Evolutionary conservation across 495 filamentous ascomycete genomes (phyloP), one percentile per base, ranked within the genome.

Genomic region (Annulohypoxylon nitens): DNA sequence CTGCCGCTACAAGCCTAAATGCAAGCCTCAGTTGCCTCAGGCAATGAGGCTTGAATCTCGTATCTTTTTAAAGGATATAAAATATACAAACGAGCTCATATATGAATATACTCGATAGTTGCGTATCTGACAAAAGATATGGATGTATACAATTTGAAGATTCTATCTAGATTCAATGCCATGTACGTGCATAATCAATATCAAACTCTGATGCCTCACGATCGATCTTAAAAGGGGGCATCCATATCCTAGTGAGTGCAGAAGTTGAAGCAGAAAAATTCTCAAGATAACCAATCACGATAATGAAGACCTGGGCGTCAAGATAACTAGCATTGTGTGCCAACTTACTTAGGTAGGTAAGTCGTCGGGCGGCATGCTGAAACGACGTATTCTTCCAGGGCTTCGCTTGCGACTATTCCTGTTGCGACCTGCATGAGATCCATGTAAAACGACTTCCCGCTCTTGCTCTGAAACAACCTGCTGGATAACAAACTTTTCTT

Each of bases 401-500:
- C 60, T 64, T 48, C 36, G 51, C 33, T 61, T 57, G 37, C 64
- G 58, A 50, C 59, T 71, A 68, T 51, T 58, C 39, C 26, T 60
- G 47, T 55, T 55, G 43, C 43, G 45, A 68, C 67, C 43, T 75
- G 67, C 60, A 64, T 67, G 59, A 61, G 55, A 75, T 68, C 72
- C 69, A 71, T 71, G 69, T 41, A 67, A 48, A 58, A 62, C 63
- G 48, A 16, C 39, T 39, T 61, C 53, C 51, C 20, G 30, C 47
- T 39, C 73, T 75, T 14, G 30, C 47, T 39, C 73, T 75, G 69
- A 75, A 75, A 75, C 73, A 72, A 69, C 54, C 36, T 43, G 41
- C 41, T 66, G 20, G 61, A 58, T 54, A 64, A 61, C 33, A 61
- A 61, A 54, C 54, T 55, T 51, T 39, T 74, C 25, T 34, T 53